Conservation (phyloP, 306 rosid species). For the Albizia julibrissin region DNA sequence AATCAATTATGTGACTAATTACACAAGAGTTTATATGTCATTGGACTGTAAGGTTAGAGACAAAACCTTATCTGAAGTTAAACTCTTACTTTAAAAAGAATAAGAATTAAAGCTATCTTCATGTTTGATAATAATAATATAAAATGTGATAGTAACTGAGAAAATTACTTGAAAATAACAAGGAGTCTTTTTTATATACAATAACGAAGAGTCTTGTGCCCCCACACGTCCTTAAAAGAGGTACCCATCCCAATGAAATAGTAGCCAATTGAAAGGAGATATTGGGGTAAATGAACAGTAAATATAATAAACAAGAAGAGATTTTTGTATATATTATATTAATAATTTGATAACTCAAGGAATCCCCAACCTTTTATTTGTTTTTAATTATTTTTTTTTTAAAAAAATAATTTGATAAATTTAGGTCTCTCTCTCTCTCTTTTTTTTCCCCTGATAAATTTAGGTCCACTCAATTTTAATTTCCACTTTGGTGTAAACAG, state of each 20-base stretch:
- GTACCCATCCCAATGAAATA: not conserved
- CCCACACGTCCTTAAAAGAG: not conserved
- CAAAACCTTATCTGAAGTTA: no score
- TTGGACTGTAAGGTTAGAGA: no score
- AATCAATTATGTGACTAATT: no score
- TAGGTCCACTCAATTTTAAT: not conserved
- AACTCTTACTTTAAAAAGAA: no score
- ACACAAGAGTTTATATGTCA: no score
- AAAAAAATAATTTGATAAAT: not conserved
- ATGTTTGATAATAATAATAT: not conserved
- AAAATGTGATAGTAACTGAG: not conserved
- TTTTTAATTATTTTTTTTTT: not conserved
- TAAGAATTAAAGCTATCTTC: not conserved
- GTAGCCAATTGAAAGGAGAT: not conserved
- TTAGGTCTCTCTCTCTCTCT: no score
- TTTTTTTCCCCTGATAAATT: not conserved
- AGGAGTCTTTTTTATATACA: not conserved
- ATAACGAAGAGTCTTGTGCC: not conserved
- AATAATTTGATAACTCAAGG: not conserved
- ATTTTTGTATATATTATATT: not conserved
- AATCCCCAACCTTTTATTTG: not conserved
- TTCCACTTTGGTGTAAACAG: not conserved
- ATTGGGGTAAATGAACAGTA: not conserved
- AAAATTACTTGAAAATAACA: not conserved
- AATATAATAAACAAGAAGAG: not conserved